phyloP scores from a whole-genome alignment of 108 stramenopile genomes.

The Nitzschia palea region DNA sequence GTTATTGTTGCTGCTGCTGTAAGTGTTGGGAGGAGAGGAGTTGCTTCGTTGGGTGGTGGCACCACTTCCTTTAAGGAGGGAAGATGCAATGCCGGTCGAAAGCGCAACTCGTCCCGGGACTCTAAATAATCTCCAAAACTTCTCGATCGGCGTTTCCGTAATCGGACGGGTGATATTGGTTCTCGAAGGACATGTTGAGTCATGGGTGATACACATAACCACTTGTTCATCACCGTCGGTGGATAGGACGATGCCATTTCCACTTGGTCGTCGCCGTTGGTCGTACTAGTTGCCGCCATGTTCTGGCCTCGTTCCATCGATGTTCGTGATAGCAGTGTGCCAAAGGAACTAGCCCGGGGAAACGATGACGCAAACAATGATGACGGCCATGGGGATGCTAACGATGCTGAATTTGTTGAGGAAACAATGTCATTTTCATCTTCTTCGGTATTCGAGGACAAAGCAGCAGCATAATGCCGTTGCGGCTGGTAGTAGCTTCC shows the following conservation, averaged over 20 bases:
- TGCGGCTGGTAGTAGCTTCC: no score
- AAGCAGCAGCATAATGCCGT: no score
- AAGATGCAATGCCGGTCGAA: neutral
- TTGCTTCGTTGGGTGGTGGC: neutral
- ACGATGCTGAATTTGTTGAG: no score
- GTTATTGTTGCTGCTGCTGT: conserved; percentile 14
- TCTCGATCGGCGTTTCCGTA: conserved; percentile 17
- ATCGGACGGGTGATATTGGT: neutral
- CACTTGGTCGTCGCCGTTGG: neutral
- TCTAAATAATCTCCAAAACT: conserved; percentile 37
- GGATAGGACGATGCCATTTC: neutral
- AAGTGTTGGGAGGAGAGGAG: neutral
- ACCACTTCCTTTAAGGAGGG: neutral
- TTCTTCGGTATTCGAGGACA: no score
- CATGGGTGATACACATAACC: conserved; percentile 25
- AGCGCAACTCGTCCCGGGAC: conserved; percentile 2
- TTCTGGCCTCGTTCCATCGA: neutral
- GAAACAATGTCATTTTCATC: no score
- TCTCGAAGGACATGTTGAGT: conserved; percentile 28
- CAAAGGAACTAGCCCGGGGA: conserved; percentile 2
- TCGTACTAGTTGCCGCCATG: neutral
- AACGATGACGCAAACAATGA: neutral
- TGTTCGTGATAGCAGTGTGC: no score
- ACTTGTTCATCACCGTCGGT: neutral
- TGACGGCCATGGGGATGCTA: no score